Percentiles rank a stretch among this genome's conserved stretches.
Conservation (phyloP, 2,329 filamentous ascomycete species). For the Cladosporium colombiae region DNA sequence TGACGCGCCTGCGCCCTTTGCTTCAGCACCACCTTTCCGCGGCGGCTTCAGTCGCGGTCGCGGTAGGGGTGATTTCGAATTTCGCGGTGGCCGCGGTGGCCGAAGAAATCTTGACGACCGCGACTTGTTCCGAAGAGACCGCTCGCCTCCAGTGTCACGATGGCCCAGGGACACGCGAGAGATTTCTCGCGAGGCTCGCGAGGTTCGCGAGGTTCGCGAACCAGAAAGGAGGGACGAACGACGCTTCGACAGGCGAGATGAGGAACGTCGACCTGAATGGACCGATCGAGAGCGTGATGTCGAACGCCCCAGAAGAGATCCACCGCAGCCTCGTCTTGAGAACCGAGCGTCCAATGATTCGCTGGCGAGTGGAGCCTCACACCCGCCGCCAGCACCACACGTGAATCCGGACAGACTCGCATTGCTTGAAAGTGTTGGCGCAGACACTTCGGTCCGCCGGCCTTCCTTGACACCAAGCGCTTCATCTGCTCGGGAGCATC, state of each 20-base stretch:
- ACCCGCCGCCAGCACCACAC: constrained; percentile 28
- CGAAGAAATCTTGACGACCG: constrained; percentile 50
- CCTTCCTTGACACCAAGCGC: constrained; percentile 24
- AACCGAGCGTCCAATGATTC: constrained; percentile 31
- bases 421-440: constrained; percentile 35
- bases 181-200: constrained; percentile 40
- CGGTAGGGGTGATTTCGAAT: constrained; percentile 55
- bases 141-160: constrained; percentile 47
- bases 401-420: constrained; percentile 38
- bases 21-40: constrained; percentile 54
- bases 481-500: constrained; percentile 17
- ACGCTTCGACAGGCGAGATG: constrained; percentile 47
- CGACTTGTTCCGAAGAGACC: constrained; percentile 59
- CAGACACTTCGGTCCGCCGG: constrained; percentile 31
- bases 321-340: constrained; percentile 33
- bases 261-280: constrained; percentile 43
- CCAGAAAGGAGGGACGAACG: constrained; percentile 47
- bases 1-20: constrained; percentile 60
- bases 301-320: constrained; percentile 36
- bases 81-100: constrained; percentile 50
- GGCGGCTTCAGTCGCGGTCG: constrained; percentile 55
- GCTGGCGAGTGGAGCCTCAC: constrained; percentile 24
- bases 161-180: constrained; percentile 41
- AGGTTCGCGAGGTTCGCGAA: constrained; percentile 36
- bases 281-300: constrained; percentile 43